A percentile compares a stretch with the other conserved stretches of the same genome.
Conservation (phyloP, 306 rosid genomes). For the Vigna radiata region DNA sequence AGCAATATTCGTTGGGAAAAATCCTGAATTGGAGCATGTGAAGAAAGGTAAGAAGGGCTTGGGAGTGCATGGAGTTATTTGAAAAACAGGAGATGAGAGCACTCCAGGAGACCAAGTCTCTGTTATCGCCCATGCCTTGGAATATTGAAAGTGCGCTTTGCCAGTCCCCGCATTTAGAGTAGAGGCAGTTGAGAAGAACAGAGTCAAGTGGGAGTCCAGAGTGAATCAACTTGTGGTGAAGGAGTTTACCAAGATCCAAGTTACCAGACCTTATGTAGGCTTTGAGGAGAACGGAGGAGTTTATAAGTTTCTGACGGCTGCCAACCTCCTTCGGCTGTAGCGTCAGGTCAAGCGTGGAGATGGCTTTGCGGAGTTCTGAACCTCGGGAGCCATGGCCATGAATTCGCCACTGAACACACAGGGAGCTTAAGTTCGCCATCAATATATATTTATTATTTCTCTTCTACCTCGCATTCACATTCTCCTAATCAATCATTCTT, state of each 20-base stretch:
- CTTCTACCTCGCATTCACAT: too few species aligned
- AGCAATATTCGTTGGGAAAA: conserved; percentile 66
- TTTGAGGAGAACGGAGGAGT: conserved; percentile 61
- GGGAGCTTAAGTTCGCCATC: neutral
- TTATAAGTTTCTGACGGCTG: conserved; percentile 32
- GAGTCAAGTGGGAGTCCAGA: conserved; percentile 55
- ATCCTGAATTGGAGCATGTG: conserved; percentile 52
- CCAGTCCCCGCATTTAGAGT: conserved; percentile 61
- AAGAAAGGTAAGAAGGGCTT: conserved; percentile 53
- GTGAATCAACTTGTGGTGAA: conserved; percentile 51
- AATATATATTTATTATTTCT: too few species aligned
- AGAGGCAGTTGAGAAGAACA: conserved; percentile 59
- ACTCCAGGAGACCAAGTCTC: conserved; percentile 63
- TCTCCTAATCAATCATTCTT: too few species aligned
- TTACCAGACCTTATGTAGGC: conserved; percentile 56
- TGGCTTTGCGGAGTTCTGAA: conserved; percentile 48
- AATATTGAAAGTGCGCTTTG: conserved; percentile 49
- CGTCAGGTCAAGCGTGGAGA: conserved; percentile 50
- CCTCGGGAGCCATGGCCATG: neutral
- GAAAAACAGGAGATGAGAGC: conserved; percentile 67
- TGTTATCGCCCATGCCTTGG: conserved; percentile 38
- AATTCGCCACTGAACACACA: neutral
- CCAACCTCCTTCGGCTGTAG: neutral
- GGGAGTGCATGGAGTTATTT: conserved; percentile 45
- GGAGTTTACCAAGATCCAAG: conserved; percentile 54